A percentile compares a stretch with the other conserved stretches of the same genome.
phyloP scores from a whole-genome alignment of 176 grass and related monocot species.

The Neostapfia colusana region DNA sequence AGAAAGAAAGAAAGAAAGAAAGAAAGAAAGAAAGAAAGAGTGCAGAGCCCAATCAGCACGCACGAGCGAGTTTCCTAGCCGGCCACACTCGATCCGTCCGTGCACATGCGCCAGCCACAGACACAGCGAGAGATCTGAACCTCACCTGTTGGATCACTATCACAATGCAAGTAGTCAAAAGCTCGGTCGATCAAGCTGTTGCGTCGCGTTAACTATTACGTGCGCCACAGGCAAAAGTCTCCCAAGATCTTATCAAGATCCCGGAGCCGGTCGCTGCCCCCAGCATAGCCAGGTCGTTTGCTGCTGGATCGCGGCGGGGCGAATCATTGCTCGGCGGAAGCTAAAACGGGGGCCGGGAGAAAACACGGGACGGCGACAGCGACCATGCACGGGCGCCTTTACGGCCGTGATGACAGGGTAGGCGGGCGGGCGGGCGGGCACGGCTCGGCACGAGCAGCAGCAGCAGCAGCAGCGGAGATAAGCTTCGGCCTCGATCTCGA shows the following conservation, averaged over 20 bases:
- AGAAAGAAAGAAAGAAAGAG: no score
- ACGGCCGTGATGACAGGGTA: not conserved
- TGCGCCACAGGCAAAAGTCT: not conserved
- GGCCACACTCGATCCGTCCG: not conserved
- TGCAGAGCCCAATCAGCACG: not conserved
- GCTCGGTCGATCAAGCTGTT: not conserved
- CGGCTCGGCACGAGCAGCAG: no score
- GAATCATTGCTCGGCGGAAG: not conserved
- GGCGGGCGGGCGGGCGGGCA: not conserved
- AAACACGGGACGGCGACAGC: not conserved
- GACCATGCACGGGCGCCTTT: not conserved
- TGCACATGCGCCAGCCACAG: not conserved
- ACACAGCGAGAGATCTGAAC: not conserved
- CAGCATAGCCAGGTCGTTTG: not conserved
- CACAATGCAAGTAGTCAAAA: not conserved
- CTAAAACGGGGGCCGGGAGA: not conserved
- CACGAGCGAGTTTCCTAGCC: not conserved
- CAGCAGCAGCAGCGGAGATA: not conserved
- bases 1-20: no score
- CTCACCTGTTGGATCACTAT: not conserved
- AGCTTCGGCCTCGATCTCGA: not conserved
- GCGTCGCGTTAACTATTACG: not conserved
- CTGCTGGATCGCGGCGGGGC: not conserved
- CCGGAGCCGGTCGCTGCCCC: not conserved
- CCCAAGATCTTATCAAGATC: slow-evolving; percentile 23